phyloP scores from a whole-genome alignment of 495 filamentous ascomycete species.

The Cenococcum geophilum region DNA sequence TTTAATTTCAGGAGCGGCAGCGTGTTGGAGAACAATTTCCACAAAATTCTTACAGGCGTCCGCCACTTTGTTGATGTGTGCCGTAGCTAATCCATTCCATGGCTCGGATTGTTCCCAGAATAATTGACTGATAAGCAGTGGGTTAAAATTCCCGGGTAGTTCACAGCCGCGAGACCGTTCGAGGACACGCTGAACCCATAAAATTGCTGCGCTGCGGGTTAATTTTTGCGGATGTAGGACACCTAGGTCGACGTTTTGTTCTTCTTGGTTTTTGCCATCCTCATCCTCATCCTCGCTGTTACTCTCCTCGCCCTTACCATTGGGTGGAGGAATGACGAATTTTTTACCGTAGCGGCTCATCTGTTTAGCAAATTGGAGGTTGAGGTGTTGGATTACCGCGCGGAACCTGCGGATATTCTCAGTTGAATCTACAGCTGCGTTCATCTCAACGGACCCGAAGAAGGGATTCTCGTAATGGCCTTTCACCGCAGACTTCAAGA shows the following conservation, averaged over 20 bases:
- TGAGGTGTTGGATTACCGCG: slow-evolving; percentile 32
- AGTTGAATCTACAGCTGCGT: slow-evolving; percentile 13
- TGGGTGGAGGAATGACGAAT: slow-evolving; percentile 8
- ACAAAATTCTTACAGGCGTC: slow-evolving; percentile 27
- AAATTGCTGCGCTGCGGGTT: slow-evolving; percentile 13
- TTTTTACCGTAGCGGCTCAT: slow-evolving; percentile 28
- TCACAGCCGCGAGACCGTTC: slow-evolving; percentile 26
- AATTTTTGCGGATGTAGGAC: slow-evolving; percentile 8
- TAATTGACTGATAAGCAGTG: slow-evolving; percentile 25
- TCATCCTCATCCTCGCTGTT: not conserved
- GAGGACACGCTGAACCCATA: slow-evolving; percentile 23
- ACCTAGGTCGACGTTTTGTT: not conserved
- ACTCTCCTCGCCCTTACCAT: not conserved
- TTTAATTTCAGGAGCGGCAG: slow-evolving; percentile 18
- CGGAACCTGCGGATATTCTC: slow-evolving; percentile 30
- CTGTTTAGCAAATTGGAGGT: slow-evolving; percentile 26
- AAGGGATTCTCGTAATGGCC: slow-evolving; percentile 30
- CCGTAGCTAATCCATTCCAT: slow-evolving; percentile 20
- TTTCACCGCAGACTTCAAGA: slow-evolving; percentile 21
- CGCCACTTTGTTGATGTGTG: slow-evolving; percentile 30
- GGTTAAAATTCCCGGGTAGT: slow-evolving; percentile 31
- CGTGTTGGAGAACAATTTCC: slow-evolving; percentile 12
- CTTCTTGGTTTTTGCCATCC: not conserved
- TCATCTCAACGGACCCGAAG: slow-evolving; percentile 16
- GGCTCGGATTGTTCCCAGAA: slow-evolving; percentile 30